Evolutionary conservation across 306 rosid species (phyloP), one percentile per base, ranked within the genome.

Genomic region (Luffa acutangula): DNA sequence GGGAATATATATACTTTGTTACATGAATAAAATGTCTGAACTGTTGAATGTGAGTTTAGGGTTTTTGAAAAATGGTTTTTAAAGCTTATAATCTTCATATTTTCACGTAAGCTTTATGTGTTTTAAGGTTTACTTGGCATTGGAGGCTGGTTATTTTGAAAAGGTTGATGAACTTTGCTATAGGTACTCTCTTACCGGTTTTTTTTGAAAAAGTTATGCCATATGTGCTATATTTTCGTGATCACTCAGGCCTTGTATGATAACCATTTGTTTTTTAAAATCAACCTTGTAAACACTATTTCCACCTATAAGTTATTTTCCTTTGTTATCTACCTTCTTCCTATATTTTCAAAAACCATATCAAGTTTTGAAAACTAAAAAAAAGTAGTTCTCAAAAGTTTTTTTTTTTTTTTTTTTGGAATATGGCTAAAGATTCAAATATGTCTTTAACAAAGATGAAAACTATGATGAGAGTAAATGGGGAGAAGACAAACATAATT

Each of bases 91-190:
- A 6, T 72, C 57, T 36, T 36, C 54, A 53, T 20, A 63, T 63
- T 53, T 39, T 31, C 48, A 25, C 48, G 41, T 33, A 39, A 57
- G 49, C 67, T 18, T 42, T 46, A 42, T 41, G 74, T 6, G 79
- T 52, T 82, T 85, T 71, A 79, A 94, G 98, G 96, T 94, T 80
- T 88, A 90, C 85, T 87, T 94, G 90, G 98, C 98, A 64, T 83
- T 94, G 98, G 98, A 94, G 83, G 97, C 98, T 85, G 97, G 97
- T 82, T 92, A 94, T 86, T 21, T 57, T 8, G 98, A 92, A 86
- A 94, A 92, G 86, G 98, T 80, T 80, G 94, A 90, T 81, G 96
- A 94, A 80, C 81, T 89, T 62, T 89, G 96, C 80, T 84, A 89
- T 65, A 91, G 94, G 72, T 88, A 94, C 87, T 87, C 96, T 78